Percentiles rank a stretch among this genome's conserved stretches.
Evolutionary conservation across 768 basidiomycete species (phyloP).

Genomic region (Boletus subparvulus): DNA sequence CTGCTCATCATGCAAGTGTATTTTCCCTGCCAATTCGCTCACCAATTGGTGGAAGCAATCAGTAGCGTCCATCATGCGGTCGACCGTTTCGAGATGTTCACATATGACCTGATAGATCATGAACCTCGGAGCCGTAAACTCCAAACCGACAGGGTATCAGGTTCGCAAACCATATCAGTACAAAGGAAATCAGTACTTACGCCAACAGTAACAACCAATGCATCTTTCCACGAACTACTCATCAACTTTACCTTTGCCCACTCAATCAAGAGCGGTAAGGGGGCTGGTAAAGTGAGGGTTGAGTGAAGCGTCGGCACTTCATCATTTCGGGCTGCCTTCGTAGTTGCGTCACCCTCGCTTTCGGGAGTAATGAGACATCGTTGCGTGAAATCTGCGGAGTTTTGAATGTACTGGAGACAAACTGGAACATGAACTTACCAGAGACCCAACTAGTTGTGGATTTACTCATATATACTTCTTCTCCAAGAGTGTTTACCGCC

Average conservation of each 20-base stretch:
- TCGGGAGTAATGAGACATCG: not conserved
- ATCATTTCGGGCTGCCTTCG: no score
- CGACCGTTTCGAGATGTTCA: not conserved
- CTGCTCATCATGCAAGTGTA: not conserved
- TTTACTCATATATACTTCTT: not conserved
- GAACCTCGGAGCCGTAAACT: not conserved
- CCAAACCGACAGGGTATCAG: not conserved
- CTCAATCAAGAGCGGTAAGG: not conserved
- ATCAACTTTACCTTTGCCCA: not conserved
- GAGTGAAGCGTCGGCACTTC: not conserved
- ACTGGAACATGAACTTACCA: not conserved
- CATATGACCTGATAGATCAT: not conserved
- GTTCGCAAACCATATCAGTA: no score
- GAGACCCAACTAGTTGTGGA: not conserved
- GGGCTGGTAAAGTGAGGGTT: not conserved
- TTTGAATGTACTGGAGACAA: not conserved
- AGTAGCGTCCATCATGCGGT: not conserved
- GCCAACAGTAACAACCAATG: not conserved
- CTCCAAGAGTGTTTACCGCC: not conserved
- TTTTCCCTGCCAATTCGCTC: not conserved
- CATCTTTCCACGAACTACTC: not conserved
- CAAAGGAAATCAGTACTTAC: not conserved
- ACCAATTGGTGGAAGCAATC: not conserved
- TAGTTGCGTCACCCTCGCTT: not conserved
- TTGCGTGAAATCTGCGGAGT: not conserved